Percentiles rank a stretch among this genome's conserved stretches.
Evolutionary conservation across 306 rosid species (phyloP).

Genomic region (Quercus aquifolioides): DNA sequence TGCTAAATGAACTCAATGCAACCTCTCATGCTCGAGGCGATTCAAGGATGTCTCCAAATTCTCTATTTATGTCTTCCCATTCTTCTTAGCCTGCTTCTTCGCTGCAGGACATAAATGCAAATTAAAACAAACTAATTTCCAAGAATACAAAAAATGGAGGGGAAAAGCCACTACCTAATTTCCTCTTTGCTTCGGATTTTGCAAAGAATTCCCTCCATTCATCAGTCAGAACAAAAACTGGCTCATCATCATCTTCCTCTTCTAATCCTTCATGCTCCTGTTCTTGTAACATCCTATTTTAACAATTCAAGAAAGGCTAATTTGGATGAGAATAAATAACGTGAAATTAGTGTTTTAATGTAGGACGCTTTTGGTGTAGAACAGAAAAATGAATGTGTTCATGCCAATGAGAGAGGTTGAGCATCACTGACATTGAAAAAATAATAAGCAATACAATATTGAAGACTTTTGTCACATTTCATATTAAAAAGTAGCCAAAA

Average conservation of each 20-base stretch:
- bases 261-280: constrained; percentile 31
- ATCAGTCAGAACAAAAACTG: constrained; percentile 64
- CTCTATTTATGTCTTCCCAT: constrained; percentile 34
- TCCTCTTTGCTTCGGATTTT: constrained; percentile 66
- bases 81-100: constrained; percentile 55
- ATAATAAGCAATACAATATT: background rate
- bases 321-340: background rate
- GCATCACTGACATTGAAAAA: too few relatives aligned
- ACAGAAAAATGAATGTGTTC: background rate
- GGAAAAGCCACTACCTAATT: constrained; percentile 39
- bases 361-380: background rate
- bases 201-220: constrained; percentile 85
- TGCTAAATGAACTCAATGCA: background rate
- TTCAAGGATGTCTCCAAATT: background rate
- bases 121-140: background rate
- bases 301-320: constrained; percentile 1
- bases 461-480: background rate
- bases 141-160: background rate
- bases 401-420: background rate
- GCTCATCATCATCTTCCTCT: constrained; percentile 65
- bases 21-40: background rate
- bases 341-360: background rate
- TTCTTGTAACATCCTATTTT: constrained; percentile 47
- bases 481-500: too few relatives aligned
- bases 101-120: constrained; percentile 29